Evolutionary conservation across 164 flowering plant species (phyloP), one percentile per base, ranked within the genome.

Genomic region (Chimonanthus praecox): DNA sequence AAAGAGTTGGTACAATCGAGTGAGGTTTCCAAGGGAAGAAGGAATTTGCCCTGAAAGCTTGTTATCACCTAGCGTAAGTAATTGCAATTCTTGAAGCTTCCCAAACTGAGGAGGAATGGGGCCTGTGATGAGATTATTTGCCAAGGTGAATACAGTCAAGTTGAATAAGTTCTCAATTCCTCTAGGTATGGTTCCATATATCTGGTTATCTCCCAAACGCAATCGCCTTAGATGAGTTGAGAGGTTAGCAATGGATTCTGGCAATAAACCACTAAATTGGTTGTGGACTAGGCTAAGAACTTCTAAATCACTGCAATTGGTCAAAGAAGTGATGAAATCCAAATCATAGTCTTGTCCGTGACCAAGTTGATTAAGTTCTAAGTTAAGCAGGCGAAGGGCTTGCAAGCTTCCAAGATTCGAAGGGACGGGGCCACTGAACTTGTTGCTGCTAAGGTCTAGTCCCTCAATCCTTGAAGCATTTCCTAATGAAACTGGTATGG

Each of bases 1-100:
- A n/a, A 6, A 16, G 18, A 62, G 15, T 16, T 15, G 13, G 43
- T 7, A 62, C 18, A 62, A 21, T 62, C 18, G 13, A 62, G 74
- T 69, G n/a, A 80, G 20, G 68, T 82, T 80, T 3, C 85, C 80
- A 4, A 84, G 6, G n/a, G 80, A 69, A 21, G 77, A 7, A 3
- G 85, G 85, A 13, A 79, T 75, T 0, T 15, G 6, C 0, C 81
- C 84, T 4, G 83, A 72, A 7, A 83, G 51, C 15, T 43, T 16
- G 44, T 85, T 83, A 2, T 4, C 18, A 2, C 1, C 0, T 1
- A 85, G 3, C 4, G 0, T 11, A 15, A 85, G 44, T 4, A 0
- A 0, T 33, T 20, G 6, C 21, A 84, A 9, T 4, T 78, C 72
- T 15, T 18, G 47, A 0, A 84, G 72, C 61, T 72, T 84, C 1